Conservation (phyloP, 768 basidiomycete species). For the Kwoniella europaea region DNA sequence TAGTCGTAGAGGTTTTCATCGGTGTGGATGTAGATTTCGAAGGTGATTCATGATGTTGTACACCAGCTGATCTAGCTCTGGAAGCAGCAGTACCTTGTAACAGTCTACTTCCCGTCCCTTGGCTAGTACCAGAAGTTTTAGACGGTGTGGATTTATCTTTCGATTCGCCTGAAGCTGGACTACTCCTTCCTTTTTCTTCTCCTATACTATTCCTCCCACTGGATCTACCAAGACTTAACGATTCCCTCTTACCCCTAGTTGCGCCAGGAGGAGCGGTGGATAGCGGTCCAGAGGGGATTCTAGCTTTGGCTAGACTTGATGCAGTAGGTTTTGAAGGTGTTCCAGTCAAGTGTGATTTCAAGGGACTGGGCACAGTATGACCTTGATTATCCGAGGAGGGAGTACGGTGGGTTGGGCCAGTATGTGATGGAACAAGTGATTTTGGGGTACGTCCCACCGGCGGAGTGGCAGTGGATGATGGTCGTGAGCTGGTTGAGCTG, state of each 20-base stretch:
- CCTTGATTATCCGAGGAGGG: constrained; percentile 6
- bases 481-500: not conserved
- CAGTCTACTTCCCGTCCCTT: constrained; percentile 26
- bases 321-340: constrained; percentile 51
- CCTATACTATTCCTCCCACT: not conserved
- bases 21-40: constrained; percentile 1
- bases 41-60: constrained; percentile 17
- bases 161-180: not conserved
- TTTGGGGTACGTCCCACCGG: constrained; percentile 12
- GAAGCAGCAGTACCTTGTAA: constrained; percentile 51
- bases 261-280: not conserved
- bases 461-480: not conserved
- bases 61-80: constrained; percentile 35
- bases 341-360: constrained; percentile 48
- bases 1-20: not conserved
- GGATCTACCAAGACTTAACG: constrained; percentile 11
- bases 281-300: constrained; percentile 20
- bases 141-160: constrained; percentile 6
- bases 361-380: constrained; percentile 22
- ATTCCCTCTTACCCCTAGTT: constrained; percentile 8
- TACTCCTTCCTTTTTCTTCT: constrained; percentile 3
- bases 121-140: constrained; percentile 2
- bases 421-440: constrained; percentile 32
- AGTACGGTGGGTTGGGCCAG: constrained; percentile 24
- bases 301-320: constrained; percentile 44